phyloP scores from a whole-genome alignment of 352 stramenopile species.

The Sclerospora graminicola region DNA sequence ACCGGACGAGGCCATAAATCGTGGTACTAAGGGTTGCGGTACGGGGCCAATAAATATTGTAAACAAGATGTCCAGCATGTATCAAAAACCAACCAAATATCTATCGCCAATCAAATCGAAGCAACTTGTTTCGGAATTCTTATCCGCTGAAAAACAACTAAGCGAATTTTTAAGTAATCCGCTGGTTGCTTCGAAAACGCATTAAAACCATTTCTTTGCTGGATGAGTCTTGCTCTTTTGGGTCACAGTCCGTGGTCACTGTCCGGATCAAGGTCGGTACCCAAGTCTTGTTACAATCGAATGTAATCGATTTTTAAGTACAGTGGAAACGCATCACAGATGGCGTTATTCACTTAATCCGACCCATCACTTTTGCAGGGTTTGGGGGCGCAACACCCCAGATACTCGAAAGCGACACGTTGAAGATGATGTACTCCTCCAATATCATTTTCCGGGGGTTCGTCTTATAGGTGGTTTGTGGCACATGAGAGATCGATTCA shows the following conservation, averaged over 20 bases:
- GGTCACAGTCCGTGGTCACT: conserved; percentile 23
- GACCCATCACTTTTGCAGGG: conserved; percentile 15
- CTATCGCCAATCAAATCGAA: no score
- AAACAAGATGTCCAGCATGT: no score
- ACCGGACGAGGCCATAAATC: no score
- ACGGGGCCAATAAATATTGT: no score
- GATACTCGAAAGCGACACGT: conserved; percentile 85
- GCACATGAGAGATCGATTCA: conserved; percentile 20
- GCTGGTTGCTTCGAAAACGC: no score
- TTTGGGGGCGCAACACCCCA: conserved; percentile 22
- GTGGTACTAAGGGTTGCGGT: no score
- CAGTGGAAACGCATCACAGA: conserved; percentile 36
- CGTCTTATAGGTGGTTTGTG: conserved; percentile 19
- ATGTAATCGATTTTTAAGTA: conserved; percentile 78
- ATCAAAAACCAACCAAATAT: no score
- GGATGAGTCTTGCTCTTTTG: conserved; percentile 23
- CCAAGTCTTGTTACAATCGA: conserved; percentile 70
- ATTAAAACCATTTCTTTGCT: conserved; percentile 30
- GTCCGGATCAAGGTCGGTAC: conserved; percentile 6
- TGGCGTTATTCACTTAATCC: conserved; percentile 27
- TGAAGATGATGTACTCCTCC: conserved; percentile 91
- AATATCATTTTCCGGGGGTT: conserved; percentile 77
- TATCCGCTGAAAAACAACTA: no score
- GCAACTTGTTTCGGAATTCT: no score
- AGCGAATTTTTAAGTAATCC: no score